These are phyloP conservation scores for Scheffersomyces lignicola DNA, from an alignment of 1,139 yeast species.

Conservation along the genomic window DNA sequence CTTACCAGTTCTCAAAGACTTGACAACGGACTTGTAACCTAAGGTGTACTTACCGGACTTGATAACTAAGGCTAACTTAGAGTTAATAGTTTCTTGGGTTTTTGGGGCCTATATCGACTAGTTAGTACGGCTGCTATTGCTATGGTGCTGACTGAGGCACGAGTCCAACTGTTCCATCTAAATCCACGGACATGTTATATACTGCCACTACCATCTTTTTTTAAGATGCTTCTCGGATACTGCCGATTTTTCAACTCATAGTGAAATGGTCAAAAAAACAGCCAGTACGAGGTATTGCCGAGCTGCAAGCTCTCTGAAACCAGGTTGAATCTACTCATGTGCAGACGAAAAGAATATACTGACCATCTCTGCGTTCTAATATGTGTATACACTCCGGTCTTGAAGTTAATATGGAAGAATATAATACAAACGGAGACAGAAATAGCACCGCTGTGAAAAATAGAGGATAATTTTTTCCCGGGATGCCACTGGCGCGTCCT, in stretches of 20 bases:
- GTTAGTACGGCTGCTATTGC: conserved; percentile 8
- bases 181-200: not conserved
- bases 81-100: conserved; percentile 91
- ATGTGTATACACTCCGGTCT: conserved; percentile 85
- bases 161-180: not conserved
- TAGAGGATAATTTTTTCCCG: too few species aligned
- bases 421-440: conserved; percentile 8
- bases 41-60: conserved; percentile 99
- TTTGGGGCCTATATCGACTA: conserved; percentile 80
- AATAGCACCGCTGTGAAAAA: conserved; percentile 4
- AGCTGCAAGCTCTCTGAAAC: too few species aligned
- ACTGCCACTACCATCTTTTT: not conserved
- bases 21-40: conserved; percentile 99
- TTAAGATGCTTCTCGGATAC: not conserved
- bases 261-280: conserved; percentile 2
- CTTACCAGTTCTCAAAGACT: conserved; percentile 98
- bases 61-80: conserved; percentile 96
- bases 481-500: too few species aligned
- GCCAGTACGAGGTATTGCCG: too few species aligned
- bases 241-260: not conserved
- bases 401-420: conserved; percentile 15
- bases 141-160: not conserved
- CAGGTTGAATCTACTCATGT: too few species aligned
- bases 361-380: conserved; percentile 91
- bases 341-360: conserved; percentile 53